Conservation (phyloP, 768 basidiomycete species). For the Suillus paluster region DNA sequence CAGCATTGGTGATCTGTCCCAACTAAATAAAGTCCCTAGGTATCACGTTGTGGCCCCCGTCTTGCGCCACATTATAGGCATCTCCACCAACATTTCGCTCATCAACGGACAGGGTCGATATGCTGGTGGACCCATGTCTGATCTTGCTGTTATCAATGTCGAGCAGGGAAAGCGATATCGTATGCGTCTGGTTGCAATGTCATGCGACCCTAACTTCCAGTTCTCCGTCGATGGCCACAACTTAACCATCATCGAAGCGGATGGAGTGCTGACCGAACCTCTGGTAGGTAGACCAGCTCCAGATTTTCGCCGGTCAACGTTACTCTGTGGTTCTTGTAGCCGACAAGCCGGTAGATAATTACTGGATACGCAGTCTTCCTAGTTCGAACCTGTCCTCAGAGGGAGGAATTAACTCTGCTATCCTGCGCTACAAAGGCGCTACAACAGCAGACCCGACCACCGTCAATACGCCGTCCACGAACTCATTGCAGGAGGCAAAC, state of each 20-base stretch:
- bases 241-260: slow-evolving; percentile 52
- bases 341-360: slow-evolving; percentile 37
- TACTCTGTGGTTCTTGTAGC: slow-evolving; percentile 38
- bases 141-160: slow-evolving; percentile 42
- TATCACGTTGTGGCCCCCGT: slow-evolving; percentile 26
- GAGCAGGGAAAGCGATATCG: slow-evolving; percentile 40
- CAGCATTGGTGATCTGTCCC: neutral
- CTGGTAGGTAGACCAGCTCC: slow-evolving; percentile 43
- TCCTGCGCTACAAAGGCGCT: slow-evolving; percentile 54
- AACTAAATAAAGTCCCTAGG: slow-evolving; percentile 11
- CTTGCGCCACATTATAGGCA: slow-evolving; percentile 17
- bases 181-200: slow-evolving; percentile 40
- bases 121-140: slow-evolving; percentile 34
- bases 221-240: slow-evolving; percentile 51
- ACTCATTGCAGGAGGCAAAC: slow-evolving; percentile 37
- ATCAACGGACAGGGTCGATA: slow-evolving; percentile 47
- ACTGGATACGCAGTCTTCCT: slow-evolving; percentile 55
- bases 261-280: slow-evolving; percentile 44
- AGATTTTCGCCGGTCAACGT: slow-evolving; percentile 41
- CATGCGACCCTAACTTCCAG: slow-evolving; percentile 47
- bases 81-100: slow-evolving; percentile 34
- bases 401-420: slow-evolving; percentile 56
- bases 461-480: slow-evolving; percentile 23
- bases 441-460: slow-evolving; percentile 43
- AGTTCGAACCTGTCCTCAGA: slow-evolving; percentile 25